These are phyloP conservation scores for Oropetium thomaeum DNA, from an alignment of 176 grass and related monocot genomes.

Conservation along the genomic window DNA sequence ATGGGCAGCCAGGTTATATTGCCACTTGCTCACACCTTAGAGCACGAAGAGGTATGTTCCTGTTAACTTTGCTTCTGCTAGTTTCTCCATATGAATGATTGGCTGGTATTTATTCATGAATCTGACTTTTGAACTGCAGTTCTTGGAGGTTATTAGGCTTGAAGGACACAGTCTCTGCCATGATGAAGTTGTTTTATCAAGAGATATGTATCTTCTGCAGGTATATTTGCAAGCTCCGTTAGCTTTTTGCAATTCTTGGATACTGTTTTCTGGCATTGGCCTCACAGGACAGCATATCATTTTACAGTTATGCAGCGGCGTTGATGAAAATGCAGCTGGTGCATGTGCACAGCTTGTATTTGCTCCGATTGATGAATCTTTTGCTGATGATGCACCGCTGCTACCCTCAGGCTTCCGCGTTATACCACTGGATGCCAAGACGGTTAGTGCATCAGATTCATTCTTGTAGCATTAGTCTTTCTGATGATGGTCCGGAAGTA, in stretches of 20 bases:
- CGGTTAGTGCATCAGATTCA: conserved; percentile 44
- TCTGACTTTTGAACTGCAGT: conserved; percentile 44
- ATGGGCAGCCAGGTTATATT: conserved; percentile 87
- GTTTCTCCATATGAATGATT: background rate
- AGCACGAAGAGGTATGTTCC: conserved; percentile 91
- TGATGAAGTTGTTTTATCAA: conserved; percentile 87
- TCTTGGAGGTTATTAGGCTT: conserved; percentile 91
- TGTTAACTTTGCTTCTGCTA: background rate
- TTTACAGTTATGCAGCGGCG: conserved; percentile 79
- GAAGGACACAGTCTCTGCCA: conserved; percentile 89
- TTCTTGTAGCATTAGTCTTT: background rate
- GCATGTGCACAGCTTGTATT: conserved; percentile 94
- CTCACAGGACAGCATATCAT: background rate
- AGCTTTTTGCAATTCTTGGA: background rate
- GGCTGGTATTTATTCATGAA: background rate
- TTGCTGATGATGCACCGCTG: conserved; percentile 86
- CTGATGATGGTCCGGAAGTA: background rate
- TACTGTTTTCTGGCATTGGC: background rate
- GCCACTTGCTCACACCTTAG: conserved; percentile 85
- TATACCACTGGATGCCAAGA: conserved; percentile 83
- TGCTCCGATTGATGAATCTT: conserved; percentile 98
- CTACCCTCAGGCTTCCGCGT: conserved; percentile 90
- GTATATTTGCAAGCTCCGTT: conserved; percentile 30
- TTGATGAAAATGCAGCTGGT: conserved; percentile 83
- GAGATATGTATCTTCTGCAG: conserved; percentile 94